A percentile compares a stretch with the other conserved stretches of the same genome.
phyloP scores from a whole-genome alignment of 164 flowering plant species.

The Tetracentron sinense region DNA sequence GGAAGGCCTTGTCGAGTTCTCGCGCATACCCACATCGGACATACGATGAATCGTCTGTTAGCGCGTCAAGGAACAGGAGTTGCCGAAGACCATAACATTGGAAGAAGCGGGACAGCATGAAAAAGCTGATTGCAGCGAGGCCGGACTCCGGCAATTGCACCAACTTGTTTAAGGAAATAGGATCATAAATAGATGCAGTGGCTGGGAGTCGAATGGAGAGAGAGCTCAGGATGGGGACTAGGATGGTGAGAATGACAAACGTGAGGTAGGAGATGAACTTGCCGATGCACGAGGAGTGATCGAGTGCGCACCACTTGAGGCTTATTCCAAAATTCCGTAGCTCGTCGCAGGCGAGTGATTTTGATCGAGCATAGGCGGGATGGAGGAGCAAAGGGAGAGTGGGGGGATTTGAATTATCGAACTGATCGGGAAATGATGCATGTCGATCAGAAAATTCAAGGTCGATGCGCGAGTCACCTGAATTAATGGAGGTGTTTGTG shows the following conservation, averaged over 20 bases:
- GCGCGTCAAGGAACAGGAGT: constrained; percentile 63
- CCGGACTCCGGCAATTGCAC: constrained; percentile 62
- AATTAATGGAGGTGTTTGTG: constrained; percentile 11
- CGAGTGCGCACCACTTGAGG: constrained; percentile 62
- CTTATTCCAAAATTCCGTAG: constrained; percentile 36
- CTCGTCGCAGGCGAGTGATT: constrained; percentile 36
- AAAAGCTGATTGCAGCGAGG: constrained; percentile 44
- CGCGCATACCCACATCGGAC: constrained; percentile 48
- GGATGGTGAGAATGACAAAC: constrained; percentile 33
- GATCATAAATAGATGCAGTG: constrained; percentile 9
- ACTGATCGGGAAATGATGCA: constrained; percentile 8
- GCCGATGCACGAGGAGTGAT: constrained; percentile 41
- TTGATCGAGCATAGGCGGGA: constrained; percentile 26
- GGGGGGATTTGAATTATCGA: constrained; percentile 1
- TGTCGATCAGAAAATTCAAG: constrained; percentile 6
- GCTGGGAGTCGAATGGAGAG: constrained; percentile 25
- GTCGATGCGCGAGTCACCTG: constrained; percentile 6
- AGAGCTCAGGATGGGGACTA: constrained; percentile 33
- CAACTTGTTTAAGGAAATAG: constrained; percentile 36
- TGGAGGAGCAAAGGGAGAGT: constrained; percentile 31
- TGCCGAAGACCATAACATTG: constrained; percentile 46
- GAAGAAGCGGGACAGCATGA: constrained; percentile 49
- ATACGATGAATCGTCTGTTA: constrained; percentile 37
- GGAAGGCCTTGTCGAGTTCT: constrained; percentile 51
- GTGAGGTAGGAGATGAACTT: constrained; percentile 35